These are phyloP conservation scores for Cryphonectria parasitica DNA, from an alignment of 2,329 filamentous ascomycete species.

Conservation along the genomic window DNA sequence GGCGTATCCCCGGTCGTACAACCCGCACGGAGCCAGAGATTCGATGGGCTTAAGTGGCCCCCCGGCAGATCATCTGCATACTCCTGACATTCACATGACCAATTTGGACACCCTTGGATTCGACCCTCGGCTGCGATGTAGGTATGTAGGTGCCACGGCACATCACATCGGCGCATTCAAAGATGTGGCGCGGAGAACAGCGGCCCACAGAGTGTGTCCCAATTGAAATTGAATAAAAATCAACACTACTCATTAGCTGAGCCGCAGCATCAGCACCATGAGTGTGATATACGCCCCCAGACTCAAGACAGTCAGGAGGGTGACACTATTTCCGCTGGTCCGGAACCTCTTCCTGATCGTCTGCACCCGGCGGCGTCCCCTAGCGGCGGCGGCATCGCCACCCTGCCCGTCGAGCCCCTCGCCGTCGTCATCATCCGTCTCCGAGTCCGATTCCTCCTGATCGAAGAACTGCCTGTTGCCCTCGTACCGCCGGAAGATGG, in stretches of 20 bases:
- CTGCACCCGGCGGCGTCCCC: constrained; percentile 40
- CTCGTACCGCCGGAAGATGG: constrained; percentile 84
- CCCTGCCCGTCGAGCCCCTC: constrained; percentile 16
- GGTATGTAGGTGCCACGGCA: constrained; percentile 15
- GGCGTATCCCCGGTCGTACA: constrained; percentile 11
- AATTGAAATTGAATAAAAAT: background rate
- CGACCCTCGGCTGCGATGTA: background rate
- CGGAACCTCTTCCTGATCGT: constrained; percentile 60
- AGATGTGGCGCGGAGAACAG: constrained; percentile 1
- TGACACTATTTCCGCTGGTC: constrained; percentile 66
- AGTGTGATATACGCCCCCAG: constrained; percentile 61
- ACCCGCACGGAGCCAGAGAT: background rate
- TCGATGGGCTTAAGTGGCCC: constrained; percentile 16
- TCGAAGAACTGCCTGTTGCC: constrained; percentile 94
- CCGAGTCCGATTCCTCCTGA: constrained; percentile 46
- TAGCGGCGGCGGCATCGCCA: constrained; percentile 26
- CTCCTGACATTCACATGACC: constrained; percentile 25
- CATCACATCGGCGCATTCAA: background rate
- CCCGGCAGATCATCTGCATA: constrained; percentile 23
- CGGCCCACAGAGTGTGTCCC: background rate
- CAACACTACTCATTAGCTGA: constrained; percentile 34
- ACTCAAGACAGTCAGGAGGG: constrained; percentile 60
- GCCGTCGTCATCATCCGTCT: constrained; percentile 34
- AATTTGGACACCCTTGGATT: constrained; percentile 9
- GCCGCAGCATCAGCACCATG: constrained; percentile 57